phyloP scores from a whole-genome alignment of 1,284 basidiomycete species.

The Agroathelia rolfsii region DNA sequence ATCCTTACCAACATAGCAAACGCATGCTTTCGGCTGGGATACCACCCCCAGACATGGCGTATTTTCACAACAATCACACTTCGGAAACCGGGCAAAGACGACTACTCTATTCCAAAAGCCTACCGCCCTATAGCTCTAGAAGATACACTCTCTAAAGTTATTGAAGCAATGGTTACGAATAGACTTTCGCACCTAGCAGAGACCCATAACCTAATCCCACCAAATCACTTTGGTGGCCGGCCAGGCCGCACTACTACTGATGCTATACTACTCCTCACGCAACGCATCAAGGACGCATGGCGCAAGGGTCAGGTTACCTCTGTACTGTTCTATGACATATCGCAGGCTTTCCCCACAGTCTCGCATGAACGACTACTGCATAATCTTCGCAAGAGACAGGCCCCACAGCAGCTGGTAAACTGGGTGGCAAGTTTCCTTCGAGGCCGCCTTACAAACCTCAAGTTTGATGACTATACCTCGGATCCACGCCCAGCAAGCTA shows the following conservation, averaged over 20 bases:
- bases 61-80: no score
- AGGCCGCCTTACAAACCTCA: background rate
- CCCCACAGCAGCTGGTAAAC: background rate
- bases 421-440: background rate
- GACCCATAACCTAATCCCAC: slow-evolving; percentile 12
- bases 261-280: slow-evolving; percentile 10
- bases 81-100: no score
- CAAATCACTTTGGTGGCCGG: slow-evolving; percentile 16
- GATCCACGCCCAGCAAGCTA: background rate
- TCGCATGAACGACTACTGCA: background rate
- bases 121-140: slow-evolving; percentile 17
- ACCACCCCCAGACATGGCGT: no score
- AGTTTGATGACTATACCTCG: background rate
- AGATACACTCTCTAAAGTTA: slow-evolving; percentile 15
- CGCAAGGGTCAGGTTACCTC: slow-evolving; percentile 6
- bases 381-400: slow-evolving; percentile 1
- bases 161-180: slow-evolving; percentile 14
- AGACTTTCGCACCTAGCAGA: slow-evolving; percentile 11
- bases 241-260: slow-evolving; percentile 14
- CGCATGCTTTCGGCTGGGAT: no score
- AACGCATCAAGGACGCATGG: slow-evolving; percentile 12
- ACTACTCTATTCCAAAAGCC: slow-evolving; percentile 12
- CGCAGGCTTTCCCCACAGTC: background rate
- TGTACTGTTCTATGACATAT: slow-evolving; percentile 11
- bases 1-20: no score